Evolutionary conservation across 495 filamentous ascomycete species (phyloP).

Genomic region (Lepraria neglecta): DNA sequence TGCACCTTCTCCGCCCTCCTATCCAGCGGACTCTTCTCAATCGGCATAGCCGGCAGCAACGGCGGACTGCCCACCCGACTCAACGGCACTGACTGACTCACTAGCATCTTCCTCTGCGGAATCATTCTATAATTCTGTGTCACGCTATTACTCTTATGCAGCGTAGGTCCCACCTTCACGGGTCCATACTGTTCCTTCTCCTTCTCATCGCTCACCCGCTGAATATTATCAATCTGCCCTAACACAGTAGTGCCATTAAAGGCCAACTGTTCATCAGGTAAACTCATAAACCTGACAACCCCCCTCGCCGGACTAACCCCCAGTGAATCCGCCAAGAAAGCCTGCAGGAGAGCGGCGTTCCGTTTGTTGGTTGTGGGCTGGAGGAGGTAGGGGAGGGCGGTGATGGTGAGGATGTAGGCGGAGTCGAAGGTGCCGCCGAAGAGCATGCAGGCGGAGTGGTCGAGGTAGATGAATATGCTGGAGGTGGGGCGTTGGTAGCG

Average conservation of each 20-base stretch:
- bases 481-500: slow-evolving; percentile 67
- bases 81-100: slow-evolving; percentile 15
- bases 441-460: slow-evolving; percentile 67
- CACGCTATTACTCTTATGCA: not conserved
- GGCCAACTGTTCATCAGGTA: slow-evolving; percentile 63
- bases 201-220: slow-evolving; percentile 26
- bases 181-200: slow-evolving; percentile 10
- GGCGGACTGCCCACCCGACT: slow-evolving; percentile 10
- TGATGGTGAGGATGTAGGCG: slow-evolving; percentile 74
- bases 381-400: slow-evolving; percentile 59
- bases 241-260: slow-evolving; percentile 61
- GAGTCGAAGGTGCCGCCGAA: slow-evolving; percentile 70
- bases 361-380: slow-evolving; percentile 75
- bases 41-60: slow-evolving; percentile 31
- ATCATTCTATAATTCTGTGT: not conserved
- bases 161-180: not conserved
- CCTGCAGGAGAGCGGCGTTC: slow-evolving; percentile 68
- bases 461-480: slow-evolving; percentile 63
- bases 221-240: slow-evolving; percentile 59
- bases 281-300: slow-evolving; percentile 61
- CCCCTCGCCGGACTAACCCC: slow-evolving; percentile 59
- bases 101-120: not conserved
- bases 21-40: slow-evolving; percentile 29
- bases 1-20: slow-evolving; percentile 34
- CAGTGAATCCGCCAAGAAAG: slow-evolving; percentile 59